Evolutionary conservation across 768 basidiomycete species (phyloP), one percentile per base, ranked within the genome.

Genomic region (Boletus sp.): DNA sequence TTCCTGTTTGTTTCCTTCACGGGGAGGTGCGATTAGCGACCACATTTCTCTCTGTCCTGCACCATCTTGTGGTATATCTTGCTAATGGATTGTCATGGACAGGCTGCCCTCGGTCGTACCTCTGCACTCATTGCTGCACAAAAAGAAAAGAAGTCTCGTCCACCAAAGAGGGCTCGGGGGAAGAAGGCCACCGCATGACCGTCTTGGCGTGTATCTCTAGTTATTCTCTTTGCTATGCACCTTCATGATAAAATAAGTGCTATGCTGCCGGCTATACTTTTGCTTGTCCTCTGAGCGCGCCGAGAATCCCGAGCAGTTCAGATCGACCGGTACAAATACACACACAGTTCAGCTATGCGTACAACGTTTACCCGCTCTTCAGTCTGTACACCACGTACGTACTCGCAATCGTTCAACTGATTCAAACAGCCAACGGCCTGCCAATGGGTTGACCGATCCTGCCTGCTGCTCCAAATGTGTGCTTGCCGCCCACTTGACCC

Each of bases 21-120:
- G 40, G 70, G 69, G 78, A 79, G 79, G 63, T 29, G 59, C 54
- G 35, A 61, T 48, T 58, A 71, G 63, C 59, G 66, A 62, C 57
- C 45, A 73, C 63, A 71, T 57, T 33, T 37, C 1, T 39, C 32
- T 40, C 50, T 57, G 47, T 58, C 53, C 51, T 33, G 50, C 20
- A 51, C 46, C 18, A 32, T 58, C 24, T 50, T 68, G 79, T 82
- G 84, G 86, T 86, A 85, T 84, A 3, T 20, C 37, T n/a, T 58
- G 47, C 71, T 71, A 24, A 71, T 60, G 40, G 52, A 39, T 52
- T 47, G 14, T 52, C 54, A 36, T 39, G 52, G 48, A 61, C 65
- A 92, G 90, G 87, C 87, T 58, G 79, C 85, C 59, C 80, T 93
- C 46, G 89, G 86, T 47, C 89, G 91, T 59, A 82, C 85, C 29